These are phyloP conservation scores for Barbarea vulgaris DNA, from an alignment of 345 rosid species.

Conservation along the genomic window DNA sequence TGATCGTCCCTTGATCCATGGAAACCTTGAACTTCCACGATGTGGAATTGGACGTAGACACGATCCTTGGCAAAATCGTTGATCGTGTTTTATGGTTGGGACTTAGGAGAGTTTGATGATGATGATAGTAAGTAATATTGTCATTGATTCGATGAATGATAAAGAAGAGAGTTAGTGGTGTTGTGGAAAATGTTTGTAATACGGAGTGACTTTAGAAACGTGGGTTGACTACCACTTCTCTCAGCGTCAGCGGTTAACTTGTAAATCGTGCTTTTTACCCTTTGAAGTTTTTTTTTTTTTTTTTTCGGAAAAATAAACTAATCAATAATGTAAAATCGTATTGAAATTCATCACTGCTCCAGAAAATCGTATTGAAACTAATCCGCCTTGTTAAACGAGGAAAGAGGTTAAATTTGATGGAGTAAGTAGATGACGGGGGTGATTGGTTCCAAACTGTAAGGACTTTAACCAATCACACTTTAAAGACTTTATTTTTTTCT, in stretches of 20 bases:
- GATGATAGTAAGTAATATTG: not conserved
- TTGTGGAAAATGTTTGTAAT: slow-evolving; percentile 5
- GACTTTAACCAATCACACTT: too few species aligned
- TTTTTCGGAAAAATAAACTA: too few species aligned
- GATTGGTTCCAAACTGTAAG: too few species aligned
- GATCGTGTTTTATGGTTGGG: not conserved
- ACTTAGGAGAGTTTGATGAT: not conserved
- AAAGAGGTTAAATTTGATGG: too few species aligned
- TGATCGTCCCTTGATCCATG: slow-evolving; percentile 34
- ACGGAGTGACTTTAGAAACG: slow-evolving; percentile 5
- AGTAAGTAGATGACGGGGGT: too few species aligned
- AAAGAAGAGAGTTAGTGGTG: not conserved
- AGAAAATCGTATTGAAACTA: too few species aligned
- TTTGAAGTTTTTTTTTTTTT: not conserved
- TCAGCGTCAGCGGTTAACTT: not conserved
- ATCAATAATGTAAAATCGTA: too few species aligned
- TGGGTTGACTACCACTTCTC: slow-evolving; percentile 8
- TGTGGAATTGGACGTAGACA: not conserved
- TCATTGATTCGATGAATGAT: slow-evolving; percentile 14
- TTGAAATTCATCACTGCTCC: too few species aligned
- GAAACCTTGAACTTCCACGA: slow-evolving; percentile 19
- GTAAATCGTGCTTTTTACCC: not conserved
- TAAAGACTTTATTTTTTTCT: too few species aligned
- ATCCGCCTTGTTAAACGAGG: too few species aligned
- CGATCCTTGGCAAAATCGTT: slow-evolving; percentile 2